A percentile compares a stretch with the other conserved stretches of the same genome.
Conservation (phyloP, 805 yeast genomes). For the Candida palmyrensis region DNA sequence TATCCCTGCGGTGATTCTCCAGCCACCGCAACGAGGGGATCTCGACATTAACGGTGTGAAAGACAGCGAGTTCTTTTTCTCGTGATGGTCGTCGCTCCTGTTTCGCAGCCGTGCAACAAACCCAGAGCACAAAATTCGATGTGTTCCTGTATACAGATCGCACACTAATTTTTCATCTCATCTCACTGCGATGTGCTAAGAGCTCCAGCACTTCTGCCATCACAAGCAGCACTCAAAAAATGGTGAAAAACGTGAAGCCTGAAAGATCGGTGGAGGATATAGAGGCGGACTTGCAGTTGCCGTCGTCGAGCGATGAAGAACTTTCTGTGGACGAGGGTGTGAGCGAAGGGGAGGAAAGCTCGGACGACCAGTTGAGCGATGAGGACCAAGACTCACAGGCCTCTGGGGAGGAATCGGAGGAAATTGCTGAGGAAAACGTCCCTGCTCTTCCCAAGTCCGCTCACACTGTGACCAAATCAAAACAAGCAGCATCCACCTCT, state of each 20-base stretch:
- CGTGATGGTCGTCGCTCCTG: too few species aligned
- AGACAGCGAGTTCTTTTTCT: conserved; percentile 32
- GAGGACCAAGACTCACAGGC: conserved; percentile 17
- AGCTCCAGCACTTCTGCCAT: not conserved
- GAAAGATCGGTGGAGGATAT: conserved; percentile 17
- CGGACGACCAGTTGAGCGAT: conserved; percentile 14
- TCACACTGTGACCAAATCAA: conserved; percentile 19
- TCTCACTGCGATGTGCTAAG: not conserved
- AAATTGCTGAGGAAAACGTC: conserved; percentile 22
- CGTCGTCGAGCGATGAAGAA: conserved; percentile 16
- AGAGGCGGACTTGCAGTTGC: conserved; percentile 16
- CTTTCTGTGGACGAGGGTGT: conserved; percentile 18
- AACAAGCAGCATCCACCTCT: conserved; percentile 3
- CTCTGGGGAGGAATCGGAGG: conserved; percentile 15
- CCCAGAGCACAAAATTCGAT: too few species aligned
- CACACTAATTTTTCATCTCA: conserved; percentile 1
- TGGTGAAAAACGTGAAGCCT: too few species aligned
- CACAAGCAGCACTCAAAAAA: not conserved
- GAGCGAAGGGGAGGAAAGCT: too few species aligned
- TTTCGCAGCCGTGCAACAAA: too few species aligned
- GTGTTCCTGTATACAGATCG: not conserved
- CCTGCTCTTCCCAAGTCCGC: conserved; percentile 10
- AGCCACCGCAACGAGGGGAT: conserved; percentile 26
- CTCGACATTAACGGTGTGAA: conserved; percentile 27
- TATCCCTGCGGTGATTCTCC: conserved; percentile 24